A percentile compares a stretch with the other conserved stretches of the same genome.
Evolutionary conservation across 164 flowering plant genomes (phyloP).

Genomic region (Saururus chinensis): DNA sequence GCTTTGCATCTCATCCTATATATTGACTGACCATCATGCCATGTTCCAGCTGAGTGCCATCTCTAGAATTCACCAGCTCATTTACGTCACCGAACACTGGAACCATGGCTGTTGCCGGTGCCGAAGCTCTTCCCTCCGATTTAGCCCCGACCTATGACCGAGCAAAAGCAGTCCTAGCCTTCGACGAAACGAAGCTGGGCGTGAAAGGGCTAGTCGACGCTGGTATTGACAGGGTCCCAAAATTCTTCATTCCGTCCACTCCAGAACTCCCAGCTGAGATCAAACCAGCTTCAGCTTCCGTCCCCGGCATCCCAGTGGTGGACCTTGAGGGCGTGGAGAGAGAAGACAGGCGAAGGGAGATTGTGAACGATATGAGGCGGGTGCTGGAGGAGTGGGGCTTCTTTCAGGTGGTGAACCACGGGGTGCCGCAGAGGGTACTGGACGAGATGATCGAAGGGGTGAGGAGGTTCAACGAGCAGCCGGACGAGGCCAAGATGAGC

Average conservation of each 20-base stretch:
- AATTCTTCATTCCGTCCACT: conserved; percentile 20
- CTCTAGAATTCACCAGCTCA: too few species aligned
- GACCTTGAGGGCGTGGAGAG: conserved; percentile 17
- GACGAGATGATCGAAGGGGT: conserved; percentile 34
- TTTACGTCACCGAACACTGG: too few species aligned
- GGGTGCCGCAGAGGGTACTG: conserved; percentile 21
- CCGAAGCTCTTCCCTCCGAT: neutral
- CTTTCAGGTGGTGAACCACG: conserved; percentile 48
- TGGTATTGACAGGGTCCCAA: conserved; percentile 4
- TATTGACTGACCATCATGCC: too few species aligned
- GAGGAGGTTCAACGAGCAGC: conserved; percentile 28
- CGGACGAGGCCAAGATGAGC: conserved; percentile 21
- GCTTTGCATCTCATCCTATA: too few species aligned
- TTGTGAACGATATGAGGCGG: conserved; percentile 15
- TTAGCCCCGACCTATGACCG: conserved; percentile 4
- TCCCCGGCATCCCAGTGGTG: conserved; percentile 11
- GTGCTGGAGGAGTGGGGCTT: conserved; percentile 41
- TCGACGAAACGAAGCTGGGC: conserved; percentile 12
- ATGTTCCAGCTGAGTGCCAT: too few species aligned
- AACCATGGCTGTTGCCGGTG: conserved; percentile 1
- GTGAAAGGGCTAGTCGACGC: conserved; percentile 14
- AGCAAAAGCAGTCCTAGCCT: conserved; percentile 4
- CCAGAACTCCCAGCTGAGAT: neutral
- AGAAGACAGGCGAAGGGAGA: conserved; percentile 9
- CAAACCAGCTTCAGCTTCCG: too few species aligned